Evolutionary conservation across 2,329 filamentous ascomycete species (phyloP).

Genomic region (Scleromitrula shiraiana): DNA sequence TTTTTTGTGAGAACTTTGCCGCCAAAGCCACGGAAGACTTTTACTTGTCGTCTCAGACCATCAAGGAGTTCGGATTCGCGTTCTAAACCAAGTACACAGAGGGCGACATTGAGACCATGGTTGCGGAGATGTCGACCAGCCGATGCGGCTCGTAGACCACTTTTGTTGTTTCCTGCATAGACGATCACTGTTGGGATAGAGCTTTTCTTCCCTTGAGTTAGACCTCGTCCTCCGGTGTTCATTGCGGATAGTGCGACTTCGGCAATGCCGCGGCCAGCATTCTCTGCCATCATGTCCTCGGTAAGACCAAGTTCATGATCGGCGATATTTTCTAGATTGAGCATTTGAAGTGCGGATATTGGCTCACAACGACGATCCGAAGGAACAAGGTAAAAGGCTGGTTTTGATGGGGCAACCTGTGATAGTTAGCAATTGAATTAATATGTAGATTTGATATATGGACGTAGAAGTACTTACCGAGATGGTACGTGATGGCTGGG

Average conservation of each 20-base stretch:
- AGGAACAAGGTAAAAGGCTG: slow-evolving; percentile 42
- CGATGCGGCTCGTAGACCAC: slow-evolving; percentile 74
- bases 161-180: slow-evolving; percentile 92
- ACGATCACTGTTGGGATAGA: slow-evolving; percentile 49
- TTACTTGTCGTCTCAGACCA: slow-evolving; percentile 70
- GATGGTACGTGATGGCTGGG: slow-evolving; percentile 20
- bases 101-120: slow-evolving; percentile 69
- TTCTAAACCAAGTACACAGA: slow-evolving; percentile 80
- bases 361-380: slow-evolving; percentile 52
- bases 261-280: slow-evolving; percentile 79
- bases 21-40: slow-evolving; percentile 76
- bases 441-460: not conserved
- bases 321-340: slow-evolving; percentile 86
- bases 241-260: slow-evolving; percentile 70
- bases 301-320: slow-evolving; percentile 79
- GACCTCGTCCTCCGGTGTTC: slow-evolving; percentile 32
- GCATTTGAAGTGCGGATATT: slow-evolving; percentile 72
- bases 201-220: slow-evolving; percentile 31
- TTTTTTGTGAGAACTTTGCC: slow-evolving; percentile 59
- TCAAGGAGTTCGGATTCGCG: slow-evolving; percentile 74
- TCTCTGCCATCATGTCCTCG: slow-evolving; percentile 87
- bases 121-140: slow-evolving; percentile 82
- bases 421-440: slow-evolving; percentile 12
- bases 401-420: slow-evolving; percentile 22
- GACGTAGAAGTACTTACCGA: slow-evolving; percentile 20